These are phyloP conservation scores for Sporothrix dimorphospora DNA, from an alignment of 2,329 filamentous ascomycete species.

Conservation along the genomic window DNA sequence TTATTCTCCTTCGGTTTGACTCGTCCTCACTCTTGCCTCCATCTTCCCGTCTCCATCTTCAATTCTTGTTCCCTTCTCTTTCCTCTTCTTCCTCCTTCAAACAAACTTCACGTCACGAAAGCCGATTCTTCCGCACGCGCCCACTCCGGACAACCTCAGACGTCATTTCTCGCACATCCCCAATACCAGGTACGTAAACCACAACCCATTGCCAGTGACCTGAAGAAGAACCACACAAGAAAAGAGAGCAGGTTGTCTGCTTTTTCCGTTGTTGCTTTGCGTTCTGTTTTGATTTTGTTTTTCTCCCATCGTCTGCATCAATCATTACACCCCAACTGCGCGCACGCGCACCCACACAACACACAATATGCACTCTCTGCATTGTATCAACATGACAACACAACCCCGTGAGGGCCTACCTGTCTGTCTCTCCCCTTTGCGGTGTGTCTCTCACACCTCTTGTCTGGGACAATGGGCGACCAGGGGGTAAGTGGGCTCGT, in stretches of 20 bases:
- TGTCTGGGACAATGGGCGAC: constrained; percentile 2
- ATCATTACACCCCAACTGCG: not conserved
- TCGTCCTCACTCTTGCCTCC: not conserved
- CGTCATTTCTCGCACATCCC: constrained; percentile 8
- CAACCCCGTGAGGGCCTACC: not conserved
- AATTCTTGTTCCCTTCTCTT: not conserved
- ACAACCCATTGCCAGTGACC: not conserved
- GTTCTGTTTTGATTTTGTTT: constrained; percentile 9
- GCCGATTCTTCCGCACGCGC: not conserved
- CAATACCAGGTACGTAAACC: not conserved
- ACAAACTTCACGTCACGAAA: not conserved
- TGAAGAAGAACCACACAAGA: constrained; percentile 10
- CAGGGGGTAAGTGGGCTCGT: not conserved
- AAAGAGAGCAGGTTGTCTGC: not conserved
- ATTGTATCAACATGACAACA: not conserved
- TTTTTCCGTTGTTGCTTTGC: not conserved
- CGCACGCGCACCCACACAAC: not conserved
- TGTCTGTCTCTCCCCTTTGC: not conserved
- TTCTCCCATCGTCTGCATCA: not conserved
- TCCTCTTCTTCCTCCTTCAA: not conserved
- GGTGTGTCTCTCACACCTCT: not conserved
- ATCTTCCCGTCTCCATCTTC: constrained; percentile 1
- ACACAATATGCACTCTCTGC: not conserved
- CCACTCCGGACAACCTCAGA: not conserved
- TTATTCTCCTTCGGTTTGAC: not conserved